These are phyloP conservation scores for Penstemon newberryi DNA, from an alignment of 257 asterid genomes.

Conservation along the genomic window DNA sequence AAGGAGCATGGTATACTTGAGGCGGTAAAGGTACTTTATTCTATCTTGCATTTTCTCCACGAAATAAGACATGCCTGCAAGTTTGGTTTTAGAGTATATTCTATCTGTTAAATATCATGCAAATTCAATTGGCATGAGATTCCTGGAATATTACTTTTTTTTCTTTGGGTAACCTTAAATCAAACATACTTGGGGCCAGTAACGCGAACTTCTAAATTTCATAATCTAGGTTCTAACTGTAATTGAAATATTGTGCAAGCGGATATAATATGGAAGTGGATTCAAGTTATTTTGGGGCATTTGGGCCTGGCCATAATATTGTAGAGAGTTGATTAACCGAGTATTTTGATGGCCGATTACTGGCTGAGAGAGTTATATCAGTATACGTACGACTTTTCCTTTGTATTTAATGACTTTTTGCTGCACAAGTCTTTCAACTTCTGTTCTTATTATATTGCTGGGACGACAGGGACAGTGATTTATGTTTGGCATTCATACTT, in stretches of 20 bases:
- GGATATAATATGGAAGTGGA: background rate
- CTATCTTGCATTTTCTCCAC: slow-evolving; percentile 77
- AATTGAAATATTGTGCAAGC: background rate
- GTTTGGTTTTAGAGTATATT: background rate
- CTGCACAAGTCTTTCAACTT: background rate
- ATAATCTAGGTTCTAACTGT: too few species aligned
- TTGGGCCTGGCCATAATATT: slow-evolving; percentile 4
- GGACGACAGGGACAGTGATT: slow-evolving; percentile 10
- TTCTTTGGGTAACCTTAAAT: background rate
- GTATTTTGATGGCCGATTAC: slow-evolving; percentile 15
- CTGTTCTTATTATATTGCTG: slow-evolving; percentile 1
- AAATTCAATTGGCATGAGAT: background rate
- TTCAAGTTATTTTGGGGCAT: slow-evolving; percentile 10
- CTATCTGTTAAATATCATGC: background rate
- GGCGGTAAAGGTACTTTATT: slow-evolving; percentile 61
- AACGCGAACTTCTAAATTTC: background rate
- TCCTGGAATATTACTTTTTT: background rate
- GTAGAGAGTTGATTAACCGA: slow-evolving; percentile 19
- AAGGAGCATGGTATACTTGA: slow-evolving; percentile 63
- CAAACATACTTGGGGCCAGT: background rate
- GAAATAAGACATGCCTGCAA: slow-evolving; percentile 56
- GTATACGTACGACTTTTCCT: slow-evolving; percentile 8
- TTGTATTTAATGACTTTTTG: slow-evolving; percentile 8
- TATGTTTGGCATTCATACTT: slow-evolving; percentile 19
- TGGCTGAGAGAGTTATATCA: slow-evolving; percentile 8